These are phyloP conservation scores for Heterobasidion parviporum DNA, from an alignment of 1,284 basidiomycete genomes.

Conservation along the genomic window DNA sequence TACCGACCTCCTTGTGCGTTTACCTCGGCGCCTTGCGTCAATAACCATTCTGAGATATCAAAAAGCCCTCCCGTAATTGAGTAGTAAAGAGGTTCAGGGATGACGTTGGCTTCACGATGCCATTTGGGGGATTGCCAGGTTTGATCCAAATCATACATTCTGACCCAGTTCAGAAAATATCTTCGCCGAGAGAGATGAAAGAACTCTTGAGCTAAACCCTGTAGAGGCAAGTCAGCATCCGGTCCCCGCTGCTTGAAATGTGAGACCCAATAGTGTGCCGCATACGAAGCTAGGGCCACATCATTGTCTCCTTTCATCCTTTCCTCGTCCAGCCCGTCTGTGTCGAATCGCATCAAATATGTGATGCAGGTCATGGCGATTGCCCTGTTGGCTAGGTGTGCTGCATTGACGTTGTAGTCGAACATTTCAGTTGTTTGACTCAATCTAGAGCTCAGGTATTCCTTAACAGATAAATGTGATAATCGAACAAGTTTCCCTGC, in stretches of 20 bases:
- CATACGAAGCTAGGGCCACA: background rate
- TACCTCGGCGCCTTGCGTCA: background rate
- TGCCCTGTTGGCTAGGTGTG: background rate
- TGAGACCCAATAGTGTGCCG: background rate
- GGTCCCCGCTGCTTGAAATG: background rate
- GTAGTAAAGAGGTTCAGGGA: background rate
- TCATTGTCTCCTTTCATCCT: background rate
- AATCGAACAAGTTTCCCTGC: background rate
- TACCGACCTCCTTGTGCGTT: no score
- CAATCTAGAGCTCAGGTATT: background rate
- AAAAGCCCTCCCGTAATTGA: background rate
- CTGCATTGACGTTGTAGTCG: background rate
- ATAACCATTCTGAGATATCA: background rate
- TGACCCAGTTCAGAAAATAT: background rate
- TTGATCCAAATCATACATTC: background rate
- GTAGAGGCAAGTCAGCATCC: background rate
- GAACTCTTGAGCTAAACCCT: background rate
- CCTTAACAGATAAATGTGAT: conserved; percentile 2
- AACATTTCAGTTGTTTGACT: background rate
- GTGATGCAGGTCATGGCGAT: background rate
- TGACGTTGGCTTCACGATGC: background rate
- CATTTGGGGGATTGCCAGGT: background rate
- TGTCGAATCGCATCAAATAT: background rate
- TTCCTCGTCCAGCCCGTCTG: background rate
- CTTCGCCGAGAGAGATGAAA: background rate